phyloP scores from a whole-genome alignment of 179 eudicot species.

The Monotropa hypopitys region DNA sequence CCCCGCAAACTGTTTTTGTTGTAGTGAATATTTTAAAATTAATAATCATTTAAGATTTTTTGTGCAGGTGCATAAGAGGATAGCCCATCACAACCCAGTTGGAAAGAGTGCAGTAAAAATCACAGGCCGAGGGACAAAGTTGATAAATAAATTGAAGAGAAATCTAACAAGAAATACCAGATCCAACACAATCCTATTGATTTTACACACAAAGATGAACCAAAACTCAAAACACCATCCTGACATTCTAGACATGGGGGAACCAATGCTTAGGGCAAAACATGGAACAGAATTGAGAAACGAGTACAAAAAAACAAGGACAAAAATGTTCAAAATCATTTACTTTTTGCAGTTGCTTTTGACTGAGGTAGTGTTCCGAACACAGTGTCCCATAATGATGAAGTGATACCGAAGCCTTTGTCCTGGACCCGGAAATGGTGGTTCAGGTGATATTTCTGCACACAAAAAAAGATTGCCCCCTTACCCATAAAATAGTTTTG shows the following conservation, averaged over 20 bases:
- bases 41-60: no score
- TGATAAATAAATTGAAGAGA: background rate
- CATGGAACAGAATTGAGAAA: background rate
- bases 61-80: background rate
- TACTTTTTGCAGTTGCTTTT: slow-evolving; percentile 24
- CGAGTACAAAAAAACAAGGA: no score
- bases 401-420: slow-evolving; percentile 86
- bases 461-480: background rate
- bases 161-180: background rate
- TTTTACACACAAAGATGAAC: background rate
- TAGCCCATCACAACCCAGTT: background rate
- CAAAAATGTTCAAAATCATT: slow-evolving; percentile 5
- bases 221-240: background rate
- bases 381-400: slow-evolving; percentile 78
- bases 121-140: background rate
- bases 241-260: background rate
- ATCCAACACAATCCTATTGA: background rate
- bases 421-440: slow-evolving; percentile 84
- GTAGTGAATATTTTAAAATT: no score
- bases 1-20: no score
- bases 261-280: background rate
- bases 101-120: background rate
- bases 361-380: slow-evolving; percentile 73
- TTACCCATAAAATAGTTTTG: background rate
- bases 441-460: slow-evolving; percentile 81